Evolutionary conservation across 192 early-diverging fungal genomes (phyloP).

Genomic region (Mycoemilia scoparia): DNA sequence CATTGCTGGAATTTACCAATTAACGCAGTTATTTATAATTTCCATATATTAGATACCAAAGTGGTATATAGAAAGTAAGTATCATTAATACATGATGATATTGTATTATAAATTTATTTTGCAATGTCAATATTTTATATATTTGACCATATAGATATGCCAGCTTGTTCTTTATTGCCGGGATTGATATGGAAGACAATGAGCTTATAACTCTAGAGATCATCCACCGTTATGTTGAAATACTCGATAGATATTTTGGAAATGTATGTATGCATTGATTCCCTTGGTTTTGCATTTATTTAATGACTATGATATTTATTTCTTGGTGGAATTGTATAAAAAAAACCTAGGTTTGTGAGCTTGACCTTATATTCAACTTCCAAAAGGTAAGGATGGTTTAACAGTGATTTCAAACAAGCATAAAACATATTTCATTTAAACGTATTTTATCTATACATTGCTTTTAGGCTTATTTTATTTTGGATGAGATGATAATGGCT

Average conservation of each 20-base stretch:
- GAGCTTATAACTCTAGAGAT: constrained; percentile 86
- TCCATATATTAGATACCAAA: constrained; percentile 44
- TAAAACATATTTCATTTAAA: neutral
- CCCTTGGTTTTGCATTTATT: constrained; percentile 1
- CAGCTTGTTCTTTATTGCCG: constrained; percentile 87
- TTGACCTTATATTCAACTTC: constrained; percentile 98
- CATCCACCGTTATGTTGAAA: constrained; percentile 96
- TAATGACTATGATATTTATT: constrained; percentile 18
- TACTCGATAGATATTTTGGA: constrained; percentile 91
- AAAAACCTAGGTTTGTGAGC: too few species aligned
- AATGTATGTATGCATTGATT: constrained; percentile 42
- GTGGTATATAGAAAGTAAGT: constrained; percentile 65
- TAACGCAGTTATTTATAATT: too few species aligned
- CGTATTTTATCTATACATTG: constrained; percentile 7
- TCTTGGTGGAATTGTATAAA: too few species aligned
- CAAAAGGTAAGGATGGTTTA: too few species aligned
- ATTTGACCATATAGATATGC: too few species aligned
- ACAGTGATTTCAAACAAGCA: constrained; percentile 8
- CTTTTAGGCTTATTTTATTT: constrained; percentile 73
- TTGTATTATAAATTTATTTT: too few species aligned
- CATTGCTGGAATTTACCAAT: too few species aligned
- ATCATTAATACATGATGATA: too few species aligned
- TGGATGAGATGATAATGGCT: constrained; percentile 76
- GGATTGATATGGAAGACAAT: constrained; percentile 84
- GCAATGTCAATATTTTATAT: too few species aligned